phyloP scores from a whole-genome alignment of 768 basidiomycete species.

The Amanita pallidorosea region DNA sequence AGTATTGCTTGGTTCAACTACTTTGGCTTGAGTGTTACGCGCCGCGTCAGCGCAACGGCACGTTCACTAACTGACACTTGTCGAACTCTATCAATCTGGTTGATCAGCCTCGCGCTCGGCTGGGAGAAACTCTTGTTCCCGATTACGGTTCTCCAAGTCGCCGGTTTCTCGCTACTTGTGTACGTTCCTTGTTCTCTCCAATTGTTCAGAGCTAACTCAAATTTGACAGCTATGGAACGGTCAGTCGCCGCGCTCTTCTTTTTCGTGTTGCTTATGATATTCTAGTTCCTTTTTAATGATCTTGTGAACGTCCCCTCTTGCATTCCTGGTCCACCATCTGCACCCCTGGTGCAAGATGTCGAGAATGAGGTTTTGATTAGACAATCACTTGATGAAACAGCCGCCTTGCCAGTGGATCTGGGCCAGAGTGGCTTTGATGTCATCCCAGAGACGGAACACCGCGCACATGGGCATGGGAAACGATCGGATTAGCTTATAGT shows the following conservation, averaged over 20 bases:
- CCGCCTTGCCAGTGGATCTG: constrained; percentile 69
- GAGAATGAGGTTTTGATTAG: constrained; percentile 41
- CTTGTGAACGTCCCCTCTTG: constrained; percentile 56
- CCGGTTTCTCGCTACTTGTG: constrained; percentile 84
- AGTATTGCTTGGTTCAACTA: constrained; percentile 81
- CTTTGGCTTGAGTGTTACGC: constrained; percentile 88
- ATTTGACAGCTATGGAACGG: constrained; percentile 69
- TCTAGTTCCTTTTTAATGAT: constrained; percentile 84
- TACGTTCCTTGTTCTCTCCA: constrained; percentile 32
- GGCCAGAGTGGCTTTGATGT: constrained; percentile 83
- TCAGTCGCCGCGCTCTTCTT: constrained; percentile 20
- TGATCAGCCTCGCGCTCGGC: constrained; percentile 77
- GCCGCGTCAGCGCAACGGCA: constrained; percentile 86
- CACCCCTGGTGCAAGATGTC: constrained; percentile 18
- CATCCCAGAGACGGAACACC: constrained; percentile 40
- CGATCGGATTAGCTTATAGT: background rate
- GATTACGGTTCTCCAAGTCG: constrained; percentile 70
- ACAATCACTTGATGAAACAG: constrained; percentile 63
- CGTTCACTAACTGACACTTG: constrained; percentile 91
- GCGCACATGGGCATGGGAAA: constrained; percentile 12
- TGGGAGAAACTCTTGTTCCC: constrained; percentile 87
- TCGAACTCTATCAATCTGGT: constrained; percentile 93
- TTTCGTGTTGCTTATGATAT: constrained; percentile 6
- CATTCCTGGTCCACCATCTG: constrained; percentile 39
- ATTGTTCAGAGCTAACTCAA: background rate